A percentile compares a stretch with the other conserved stretches of the same genome.
These are phyloP conservation scores for Cymbidium sinense DNA, from an alignment of 106 monocot genomes.

Conservation along the genomic window DNA sequence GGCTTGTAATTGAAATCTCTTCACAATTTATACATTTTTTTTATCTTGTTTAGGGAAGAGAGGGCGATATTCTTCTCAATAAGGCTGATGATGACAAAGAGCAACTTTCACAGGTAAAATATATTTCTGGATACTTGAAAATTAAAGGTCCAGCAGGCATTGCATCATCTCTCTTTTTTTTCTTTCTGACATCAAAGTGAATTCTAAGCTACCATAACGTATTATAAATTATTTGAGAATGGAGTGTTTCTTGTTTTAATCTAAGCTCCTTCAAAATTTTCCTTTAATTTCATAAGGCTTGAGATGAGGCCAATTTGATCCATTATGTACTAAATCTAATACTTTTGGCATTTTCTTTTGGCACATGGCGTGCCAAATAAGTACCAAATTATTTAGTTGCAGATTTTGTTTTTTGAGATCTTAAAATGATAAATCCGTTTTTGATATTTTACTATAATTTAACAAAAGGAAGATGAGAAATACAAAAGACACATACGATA, in stretches of 20 bases:
- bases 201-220: background rate
- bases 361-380: background rate
- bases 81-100: constrained; percentile 52
- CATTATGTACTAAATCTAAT: background rate
- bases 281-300: background rate
- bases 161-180: background rate
- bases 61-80: constrained; percentile 51
- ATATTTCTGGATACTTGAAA: background rate
- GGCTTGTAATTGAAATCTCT: background rate
- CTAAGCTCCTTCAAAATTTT: background rate
- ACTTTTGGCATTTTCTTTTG: background rate
- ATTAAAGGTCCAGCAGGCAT: background rate
- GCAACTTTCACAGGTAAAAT: constrained; percentile 69
- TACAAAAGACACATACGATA: too few species aligned
- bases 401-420: background rate
- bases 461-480: too few species aligned
- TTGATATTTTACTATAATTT: too few species aligned
- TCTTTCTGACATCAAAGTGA: constrained; percentile 1
- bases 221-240: background rate
- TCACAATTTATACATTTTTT: background rate
- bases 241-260: background rate
- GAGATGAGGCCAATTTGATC: background rate
- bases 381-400: background rate
- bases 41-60: constrained; percentile 49
- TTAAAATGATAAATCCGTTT: too few species aligned